phyloP scores from a whole-genome alignment of 352 stramenopile species.

The Lagenidium sp. region DNA sequence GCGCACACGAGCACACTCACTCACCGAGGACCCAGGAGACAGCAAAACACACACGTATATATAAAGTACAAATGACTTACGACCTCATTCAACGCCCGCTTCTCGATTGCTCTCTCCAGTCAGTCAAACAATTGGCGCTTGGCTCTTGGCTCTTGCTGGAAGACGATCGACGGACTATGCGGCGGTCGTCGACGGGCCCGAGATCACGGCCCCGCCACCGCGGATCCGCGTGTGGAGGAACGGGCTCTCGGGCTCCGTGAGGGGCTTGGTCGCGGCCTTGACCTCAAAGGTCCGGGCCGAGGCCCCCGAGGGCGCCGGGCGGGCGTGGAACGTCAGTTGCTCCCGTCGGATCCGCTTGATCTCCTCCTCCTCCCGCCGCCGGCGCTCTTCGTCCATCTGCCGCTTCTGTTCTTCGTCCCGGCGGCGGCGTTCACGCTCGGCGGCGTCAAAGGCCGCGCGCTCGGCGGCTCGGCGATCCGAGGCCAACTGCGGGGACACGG shows the following conservation, averaged over 20 bases:
- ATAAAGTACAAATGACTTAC: no score
- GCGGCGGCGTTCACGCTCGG: conserved; percentile 55
- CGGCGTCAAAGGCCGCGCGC: conserved; percentile 55
- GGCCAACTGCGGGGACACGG: conserved; percentile 33
- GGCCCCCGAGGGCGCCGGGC: conserved; percentile 41
- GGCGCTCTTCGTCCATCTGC: conserved; percentile 37
- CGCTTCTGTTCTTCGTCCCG: conserved; percentile 52
- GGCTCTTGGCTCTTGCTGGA: no score
- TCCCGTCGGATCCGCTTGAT: conserved; percentile 62
- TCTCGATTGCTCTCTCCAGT: no score
- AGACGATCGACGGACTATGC: no score
- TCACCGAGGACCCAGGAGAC: no score
- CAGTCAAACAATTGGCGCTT: no score
- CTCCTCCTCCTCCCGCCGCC: conserved; percentile 48
- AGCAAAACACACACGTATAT: no score
- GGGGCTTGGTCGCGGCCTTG: conserved; percentile 29
- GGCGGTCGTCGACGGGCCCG: no score
- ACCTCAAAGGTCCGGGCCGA: conserved; percentile 30
- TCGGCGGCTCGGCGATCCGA: conserved; percentile 51
- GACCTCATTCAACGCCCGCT: no score
- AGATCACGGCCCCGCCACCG: no score
- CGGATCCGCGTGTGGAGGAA: conserved; percentile 14
- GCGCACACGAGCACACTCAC: no score
- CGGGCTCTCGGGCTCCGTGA: conserved; percentile 55
- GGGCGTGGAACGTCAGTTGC: conserved; percentile 66